Base-by-base conservation (phyloP, 225 moss, liverwort and hornwort species). In the Anthoceros angustus region DNA sequence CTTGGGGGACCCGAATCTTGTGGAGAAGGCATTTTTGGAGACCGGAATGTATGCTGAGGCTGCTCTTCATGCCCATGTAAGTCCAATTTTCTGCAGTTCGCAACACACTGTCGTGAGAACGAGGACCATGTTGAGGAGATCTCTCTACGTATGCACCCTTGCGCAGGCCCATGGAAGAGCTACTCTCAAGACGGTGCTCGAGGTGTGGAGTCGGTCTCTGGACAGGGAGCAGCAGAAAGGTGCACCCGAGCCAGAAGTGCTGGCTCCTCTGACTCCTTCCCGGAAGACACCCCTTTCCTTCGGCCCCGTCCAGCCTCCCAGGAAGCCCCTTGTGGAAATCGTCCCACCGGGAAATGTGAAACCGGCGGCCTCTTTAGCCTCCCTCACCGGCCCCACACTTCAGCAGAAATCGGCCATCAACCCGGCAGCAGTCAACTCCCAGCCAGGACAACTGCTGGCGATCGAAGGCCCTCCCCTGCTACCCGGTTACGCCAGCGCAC, bases 21-120 rank as follows among this genome's bases (percentile, higher is more conserved):
- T 89, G 80, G 95, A 98, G 77, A 98, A 84, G 72, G 78, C 78
- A 42, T 92, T 88, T 86, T 73, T 86, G 65, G 92, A 98, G 67
- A 89, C 95, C 18, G 92, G 85, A 68, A 86, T 98, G 95, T 78
- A 86, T 42, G 78, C 95, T 9, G 88, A 98, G 73, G 89, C 95
- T 77, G 72, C 92, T 67, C 87, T 98, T 69, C 91, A 98, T 80
- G 95, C 92, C 62, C 92, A 98, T 75, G 95, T 98, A 50, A 86
- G 83, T 67, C 48, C 20, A 63, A 25, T 11, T 65, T 9, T 71
- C 12, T 66, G 55, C 12, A 65, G 66, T 73, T 42, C 42, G 61
- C 26, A 32, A 7, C 41, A 66, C 69, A 20, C 48, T 73, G 72
- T 77, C 15, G 77, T 66, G 61, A 63, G 66, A n/a, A 10, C 11